Conservation (phyloP, 305 asterid genomes). For the Ilex paraguariensis region DNA sequence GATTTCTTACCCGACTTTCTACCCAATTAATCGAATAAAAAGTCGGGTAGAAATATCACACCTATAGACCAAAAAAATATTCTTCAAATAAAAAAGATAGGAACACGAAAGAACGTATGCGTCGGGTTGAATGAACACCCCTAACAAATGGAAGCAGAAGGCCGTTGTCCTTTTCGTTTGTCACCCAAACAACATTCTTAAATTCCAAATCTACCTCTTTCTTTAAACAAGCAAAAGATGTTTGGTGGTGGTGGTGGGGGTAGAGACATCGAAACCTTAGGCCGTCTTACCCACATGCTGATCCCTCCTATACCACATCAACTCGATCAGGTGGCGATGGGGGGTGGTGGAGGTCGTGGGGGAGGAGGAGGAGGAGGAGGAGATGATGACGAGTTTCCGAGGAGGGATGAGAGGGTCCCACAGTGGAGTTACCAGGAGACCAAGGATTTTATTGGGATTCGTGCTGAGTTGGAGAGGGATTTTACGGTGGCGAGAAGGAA, state of each 20-base stretch:
- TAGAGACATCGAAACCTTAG: constrained; percentile 8
- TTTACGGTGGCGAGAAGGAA: constrained; percentile 30
- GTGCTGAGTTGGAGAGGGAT: constrained; percentile 53
- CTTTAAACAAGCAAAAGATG: no score
- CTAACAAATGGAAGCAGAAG: no score
- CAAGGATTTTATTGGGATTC: constrained; percentile 49
- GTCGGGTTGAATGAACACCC: no score
- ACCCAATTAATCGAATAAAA: no score
- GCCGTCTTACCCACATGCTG: constrained; percentile 5
- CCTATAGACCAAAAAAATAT: no score
- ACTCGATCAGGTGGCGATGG: neutral
- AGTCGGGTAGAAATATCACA: no score
- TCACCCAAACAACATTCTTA: no score
- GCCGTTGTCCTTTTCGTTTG: no score
- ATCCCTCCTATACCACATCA: constrained; percentile 8
- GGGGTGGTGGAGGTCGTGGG: constrained; percentile 8
- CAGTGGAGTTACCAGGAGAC: constrained; percentile 75
- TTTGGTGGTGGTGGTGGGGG: neutral
- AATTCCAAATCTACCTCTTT: no score
- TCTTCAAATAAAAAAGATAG: no score
- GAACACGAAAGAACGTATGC: no score
- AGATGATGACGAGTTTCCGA: constrained; percentile 36
- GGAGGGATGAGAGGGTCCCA: constrained; percentile 57
- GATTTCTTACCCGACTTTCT: no score
- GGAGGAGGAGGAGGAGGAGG: constrained; percentile 5